Base-by-base conservation (phyloP, 192 early-diverging fungal genomes). In the Gonapodya sp. region DNA sequence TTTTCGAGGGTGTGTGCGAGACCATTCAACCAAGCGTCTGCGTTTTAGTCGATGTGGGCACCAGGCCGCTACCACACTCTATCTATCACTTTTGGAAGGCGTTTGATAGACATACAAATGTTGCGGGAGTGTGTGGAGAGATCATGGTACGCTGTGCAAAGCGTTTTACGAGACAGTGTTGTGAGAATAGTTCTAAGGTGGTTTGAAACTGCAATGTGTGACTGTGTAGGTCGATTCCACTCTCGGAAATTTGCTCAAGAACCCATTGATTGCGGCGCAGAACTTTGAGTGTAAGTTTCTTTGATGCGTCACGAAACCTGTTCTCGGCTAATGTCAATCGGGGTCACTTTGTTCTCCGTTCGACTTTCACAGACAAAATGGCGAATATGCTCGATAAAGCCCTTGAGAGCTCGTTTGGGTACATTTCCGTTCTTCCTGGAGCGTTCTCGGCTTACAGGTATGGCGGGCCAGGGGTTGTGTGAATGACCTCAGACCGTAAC, bases 381-480 rank as follows among this genome's bases (percentile, higher is more conserved):
- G 90, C 84, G n/a, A 89, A 89, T 80, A 90, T 92, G 78, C 80
- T 92, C 77, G 88, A 92, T 74, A 91, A 92, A 83, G 87, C 92
- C 14, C 82, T 95, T 31, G 94, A 95, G 82, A 94, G 93, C 1
- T 91, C 95, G 30, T 94, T 94, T 79, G 95, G 95, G 0, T 96
- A 94, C 79, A 96, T 96, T 78, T 92, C 93, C 0, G 95, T 83
- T n/a, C 35, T 83, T 32, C 95, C 31, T 2, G 91, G 94, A 81
- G 94, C 94, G 2, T 95, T 95, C 82, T 94, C 93, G 24, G 94
- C 94, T 18, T 95, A 95, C 85, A 87, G 94, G 16, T 95, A 91
- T 82, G 84, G 81, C 32, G 94, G 94, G 32, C 85, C 94, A 31
- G 87, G 92, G n/a, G n/a, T 73, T 34, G 16, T 30, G 16, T 72